A percentile compares a stretch with the other conserved stretches of the same genome.
phyloP scores from a whole-genome alignment of 2,329 filamentous ascomycete genomes.

The Fonsecaea pedrosoi region DNA sequence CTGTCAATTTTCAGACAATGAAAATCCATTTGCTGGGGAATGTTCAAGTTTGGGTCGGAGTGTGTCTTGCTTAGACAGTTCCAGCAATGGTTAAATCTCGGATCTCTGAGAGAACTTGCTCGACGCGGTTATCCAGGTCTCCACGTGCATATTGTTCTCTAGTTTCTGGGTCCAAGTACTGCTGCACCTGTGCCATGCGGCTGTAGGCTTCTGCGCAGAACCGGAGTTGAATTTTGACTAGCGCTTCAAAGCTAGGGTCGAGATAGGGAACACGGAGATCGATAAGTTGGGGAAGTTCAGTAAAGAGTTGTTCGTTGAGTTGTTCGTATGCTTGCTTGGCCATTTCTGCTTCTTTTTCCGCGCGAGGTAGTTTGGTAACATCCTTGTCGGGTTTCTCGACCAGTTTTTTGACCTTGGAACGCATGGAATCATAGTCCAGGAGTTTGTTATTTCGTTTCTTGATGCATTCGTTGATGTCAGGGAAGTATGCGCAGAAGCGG shows the following conservation, averaged over 20 bases:
- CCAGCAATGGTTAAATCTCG: slow-evolving; percentile 90
- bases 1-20: neutral
- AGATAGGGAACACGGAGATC: slow-evolving; percentile 96
- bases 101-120: slow-evolving; percentile 96
- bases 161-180: slow-evolving; percentile 94
- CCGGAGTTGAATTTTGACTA: slow-evolving; percentile 96
- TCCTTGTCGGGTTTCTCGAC: slow-evolving; percentile 99
- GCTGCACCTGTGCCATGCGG: slow-evolving; percentile 98
- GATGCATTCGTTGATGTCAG: slow-evolving; percentile 98
- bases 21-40: slow-evolving; percentile 7
- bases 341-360: slow-evolving; percentile 96
- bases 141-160: slow-evolving; percentile 95
- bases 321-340: slow-evolving; percentile 93
- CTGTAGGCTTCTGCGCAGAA: slow-evolving; percentile 98
- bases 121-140: slow-evolving; percentile 86
- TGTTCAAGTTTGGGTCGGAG: neutral
- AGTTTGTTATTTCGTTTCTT: slow-evolving; percentile 99
- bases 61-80: slow-evolving; percentile 58
- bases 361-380: slow-evolving; percentile 90
- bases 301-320: slow-evolving; percentile 93
- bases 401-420: slow-evolving; percentile 94
- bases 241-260: slow-evolving; percentile 93
- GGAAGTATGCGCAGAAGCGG: slow-evolving; percentile 97
- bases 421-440: slow-evolving; percentile 95
- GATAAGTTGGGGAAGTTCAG: slow-evolving; percentile 92